Evolutionary conservation across 2,329 filamentous ascomycete genomes (phyloP).

Genomic region (Botrytis sinoallii): DNA sequence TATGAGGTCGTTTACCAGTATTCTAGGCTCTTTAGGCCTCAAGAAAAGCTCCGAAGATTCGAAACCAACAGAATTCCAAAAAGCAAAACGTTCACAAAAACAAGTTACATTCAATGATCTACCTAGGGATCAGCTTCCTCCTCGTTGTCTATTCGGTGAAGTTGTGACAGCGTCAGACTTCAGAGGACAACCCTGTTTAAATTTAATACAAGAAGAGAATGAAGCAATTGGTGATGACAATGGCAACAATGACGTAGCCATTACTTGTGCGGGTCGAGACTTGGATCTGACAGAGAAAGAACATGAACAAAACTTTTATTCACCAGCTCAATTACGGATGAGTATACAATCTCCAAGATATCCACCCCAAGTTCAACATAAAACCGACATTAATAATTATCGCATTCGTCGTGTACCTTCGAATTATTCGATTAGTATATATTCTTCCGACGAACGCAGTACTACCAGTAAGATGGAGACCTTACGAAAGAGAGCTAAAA

Average conservation of each 20-base stretch:
- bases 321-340: conserved; percentile 14
- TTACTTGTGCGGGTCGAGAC: conserved; percentile 3
- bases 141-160: conserved; percentile 9
- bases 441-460: conserved; percentile 16
- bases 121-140: neutral
- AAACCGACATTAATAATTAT: neutral
- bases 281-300: conserved; percentile 3
- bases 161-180: conserved; percentile 16
- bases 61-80: neutral
- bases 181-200: conserved; percentile 22
- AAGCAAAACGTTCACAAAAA: conserved; percentile 22
- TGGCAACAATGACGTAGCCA: conserved; percentile 10
- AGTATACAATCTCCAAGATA: neutral
- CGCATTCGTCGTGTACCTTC: conserved; percentile 12
- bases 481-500: conserved; percentile 29
- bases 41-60: neutral
- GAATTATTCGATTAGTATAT: conserved; percentile 22
- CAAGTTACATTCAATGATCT: conserved; percentile 14
- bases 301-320: conserved; percentile 2
- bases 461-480: conserved; percentile 2
- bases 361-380: neutral
- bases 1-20: conserved; percentile 4
- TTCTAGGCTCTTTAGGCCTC: conserved; percentile 6
- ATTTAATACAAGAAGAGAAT: conserved; percentile 14
- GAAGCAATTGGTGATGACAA: conserved; percentile 10